phyloP scores from a whole-genome alignment of 805 yeast species.

The Myxozyma geophila region DNA sequence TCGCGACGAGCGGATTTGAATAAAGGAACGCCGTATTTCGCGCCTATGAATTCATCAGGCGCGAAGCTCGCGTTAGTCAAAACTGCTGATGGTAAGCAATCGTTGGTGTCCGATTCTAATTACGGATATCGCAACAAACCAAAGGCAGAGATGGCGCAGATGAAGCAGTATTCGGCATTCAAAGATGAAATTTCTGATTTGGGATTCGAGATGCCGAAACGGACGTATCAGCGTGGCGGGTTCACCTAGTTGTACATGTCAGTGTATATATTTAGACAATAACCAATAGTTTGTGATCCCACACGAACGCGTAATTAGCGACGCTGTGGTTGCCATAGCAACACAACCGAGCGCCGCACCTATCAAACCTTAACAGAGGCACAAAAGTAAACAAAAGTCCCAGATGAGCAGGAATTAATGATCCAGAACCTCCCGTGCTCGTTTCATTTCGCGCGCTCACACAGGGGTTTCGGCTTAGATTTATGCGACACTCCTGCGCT shows the following conservation, averaged over 20 bases:
- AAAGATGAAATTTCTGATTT: conserved; percentile 5
- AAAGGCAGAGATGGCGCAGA: too few relatives aligned
- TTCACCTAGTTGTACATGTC: neutral
- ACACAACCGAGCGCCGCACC: neutral
- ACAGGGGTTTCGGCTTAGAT: neutral
- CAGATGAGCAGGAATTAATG: neutral
- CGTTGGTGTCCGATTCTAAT: neutral
- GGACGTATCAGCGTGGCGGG: conserved; percentile 1
- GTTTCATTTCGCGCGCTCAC: neutral
- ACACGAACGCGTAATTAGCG: neutral
- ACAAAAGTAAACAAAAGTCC: neutral
- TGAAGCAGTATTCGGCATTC: neutral
- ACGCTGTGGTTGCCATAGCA: neutral
- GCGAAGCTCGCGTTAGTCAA: neutral
- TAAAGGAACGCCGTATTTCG: conserved; percentile 25
- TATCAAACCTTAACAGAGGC: neutral
- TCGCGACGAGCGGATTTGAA: conserved; percentile 79
- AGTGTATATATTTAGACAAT: neutral
- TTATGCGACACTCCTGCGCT: neutral
- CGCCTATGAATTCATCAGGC: neutral
- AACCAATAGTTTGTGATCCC: too few relatives aligned
- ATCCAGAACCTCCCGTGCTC: neutral
- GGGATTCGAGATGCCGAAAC: conserved; percentile 1
- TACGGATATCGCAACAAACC: too few relatives aligned
- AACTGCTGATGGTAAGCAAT: neutral